Conservation (phyloP, 2,329 filamentous ascomycete species). For the Colletotrichum sojae region DNA sequence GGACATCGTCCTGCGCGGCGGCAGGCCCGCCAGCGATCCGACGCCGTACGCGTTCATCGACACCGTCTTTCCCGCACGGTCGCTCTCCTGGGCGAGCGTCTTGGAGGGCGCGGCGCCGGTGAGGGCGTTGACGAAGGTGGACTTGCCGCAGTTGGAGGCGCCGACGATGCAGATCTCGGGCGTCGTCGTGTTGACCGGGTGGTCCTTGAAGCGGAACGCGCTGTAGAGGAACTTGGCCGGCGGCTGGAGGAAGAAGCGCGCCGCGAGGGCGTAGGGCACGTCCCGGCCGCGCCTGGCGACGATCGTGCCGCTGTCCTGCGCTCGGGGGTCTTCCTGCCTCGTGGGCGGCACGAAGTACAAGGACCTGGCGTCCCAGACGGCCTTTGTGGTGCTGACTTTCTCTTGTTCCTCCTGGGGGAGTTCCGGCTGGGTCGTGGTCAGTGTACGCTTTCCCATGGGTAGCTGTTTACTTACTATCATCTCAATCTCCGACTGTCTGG, state of each 20-base stretch:
- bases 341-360: constrained; percentile 25
- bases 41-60: constrained; percentile 71
- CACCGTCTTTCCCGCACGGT: constrained; percentile 66
- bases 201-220: constrained; percentile 61
- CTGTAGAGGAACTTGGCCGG: constrained; percentile 62
- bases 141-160: constrained; percentile 92
- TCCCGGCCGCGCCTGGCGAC: neutral
- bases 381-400: constrained; percentile 18
- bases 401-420: constrained; percentile 22
- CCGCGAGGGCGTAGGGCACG: constrained; percentile 13
- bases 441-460: too few relatives aligned
- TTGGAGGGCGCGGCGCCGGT: constrained; percentile 59
- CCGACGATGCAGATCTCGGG: constrained; percentile 83
- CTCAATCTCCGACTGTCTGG: neutral
- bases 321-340: constrained; percentile 12
- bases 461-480: constrained; percentile 1
- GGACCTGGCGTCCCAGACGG: constrained; percentile 26
- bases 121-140: constrained; percentile 87
- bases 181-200: constrained; percentile 65
- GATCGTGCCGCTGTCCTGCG: constrained; percentile 23
- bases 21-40: constrained; percentile 52
- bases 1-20: constrained; percentile 47
- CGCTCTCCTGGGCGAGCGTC: constrained; percentile 64
- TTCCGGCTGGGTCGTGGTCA: constrained; percentile 7
- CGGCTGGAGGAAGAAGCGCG: constrained; percentile 30